Evolutionary conservation across 306 rosid species (phyloP).

Genomic region (Trifolium fragiferum): DNA sequence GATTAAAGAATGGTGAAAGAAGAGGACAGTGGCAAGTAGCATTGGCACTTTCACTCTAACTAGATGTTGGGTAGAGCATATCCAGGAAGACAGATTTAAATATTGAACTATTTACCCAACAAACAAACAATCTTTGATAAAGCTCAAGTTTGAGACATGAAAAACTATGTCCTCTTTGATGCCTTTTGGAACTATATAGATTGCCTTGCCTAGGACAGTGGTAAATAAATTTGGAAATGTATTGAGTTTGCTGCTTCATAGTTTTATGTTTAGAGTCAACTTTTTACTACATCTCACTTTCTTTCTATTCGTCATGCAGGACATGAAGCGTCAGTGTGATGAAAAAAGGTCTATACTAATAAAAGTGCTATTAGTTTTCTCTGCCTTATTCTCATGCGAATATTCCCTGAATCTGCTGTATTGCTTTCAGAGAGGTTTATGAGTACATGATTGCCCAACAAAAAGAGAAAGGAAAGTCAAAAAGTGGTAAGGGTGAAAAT

Average conservation of each 20-base stretch:
- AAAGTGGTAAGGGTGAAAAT: conserved; percentile 69
- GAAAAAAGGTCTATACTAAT: conserved; percentile 68
- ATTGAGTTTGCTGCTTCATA: conserved; percentile 22
- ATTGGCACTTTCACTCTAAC: background rate
- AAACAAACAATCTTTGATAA: background rate
- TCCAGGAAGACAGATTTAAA: conserved; percentile 13
- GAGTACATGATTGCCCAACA: conserved; percentile 70
- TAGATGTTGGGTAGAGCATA: background rate
- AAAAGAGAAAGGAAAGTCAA: conserved; percentile 81
- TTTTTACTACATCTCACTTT: conserved; percentile 40
- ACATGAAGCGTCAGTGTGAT: conserved; percentile 92
- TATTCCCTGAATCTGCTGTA: conserved; percentile 51
- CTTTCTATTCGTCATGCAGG: conserved; percentile 60
- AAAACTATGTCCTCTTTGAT: conserved; percentile 30
- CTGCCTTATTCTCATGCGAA: conserved; percentile 6
- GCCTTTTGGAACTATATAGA: conserved; percentile 5
- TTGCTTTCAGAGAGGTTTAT: conserved; percentile 73
- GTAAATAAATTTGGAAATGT: conserved; percentile 23
- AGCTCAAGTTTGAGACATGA: conserved; percentile 30
- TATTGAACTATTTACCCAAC: conserved; percentile 11
- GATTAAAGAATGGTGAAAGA: conserved; percentile 5
- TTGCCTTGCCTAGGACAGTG: conserved; percentile 31
- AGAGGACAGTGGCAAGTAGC: background rate
- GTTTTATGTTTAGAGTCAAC: conserved; percentile 21
- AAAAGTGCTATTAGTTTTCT: conserved; percentile 32